A percentile compares a stretch with the other conserved stretches of the same genome.
Evolutionary conservation across 2,329 filamentous ascomycete species (phyloP).

Genomic region (Fusarium sp.): DNA sequence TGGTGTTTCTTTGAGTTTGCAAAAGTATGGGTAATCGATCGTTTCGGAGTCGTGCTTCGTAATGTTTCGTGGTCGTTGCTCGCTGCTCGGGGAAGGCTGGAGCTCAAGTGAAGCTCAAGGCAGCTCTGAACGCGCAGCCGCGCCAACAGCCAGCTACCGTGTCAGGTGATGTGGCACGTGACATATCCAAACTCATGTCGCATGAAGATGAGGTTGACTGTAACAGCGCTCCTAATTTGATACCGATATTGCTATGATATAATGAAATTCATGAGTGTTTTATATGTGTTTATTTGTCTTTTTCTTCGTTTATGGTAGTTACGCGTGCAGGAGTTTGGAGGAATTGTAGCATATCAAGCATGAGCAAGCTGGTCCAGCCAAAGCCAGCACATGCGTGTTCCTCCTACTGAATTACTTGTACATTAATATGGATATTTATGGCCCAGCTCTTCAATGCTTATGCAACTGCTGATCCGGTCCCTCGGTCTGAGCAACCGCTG

Average conservation of each 20-base stretch:
- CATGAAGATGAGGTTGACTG: neutral
- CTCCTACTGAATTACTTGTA: slow-evolving; percentile 17
- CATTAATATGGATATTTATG: neutral
- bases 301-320: neutral
- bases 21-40: neutral
- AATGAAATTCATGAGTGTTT: neutral
- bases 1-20: neutral
- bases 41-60: slow-evolving; percentile 34
- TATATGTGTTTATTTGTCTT: neutral
- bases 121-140: slow-evolving; percentile 61
- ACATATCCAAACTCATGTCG: neutral
- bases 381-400: slow-evolving; percentile 16
- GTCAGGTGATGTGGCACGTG: slow-evolving; percentile 42
- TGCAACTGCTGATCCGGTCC: slow-evolving; percentile 36
- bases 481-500: slow-evolving; percentile 35
- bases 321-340: neutral
- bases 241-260: neutral
- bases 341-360: neutral
- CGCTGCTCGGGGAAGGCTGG: slow-evolving; percentile 48
- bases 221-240: neutral
- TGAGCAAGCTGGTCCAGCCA: slow-evolving; percentile 42
- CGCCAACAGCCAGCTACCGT: slow-evolving; percentile 22
- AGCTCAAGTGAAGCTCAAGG: slow-evolving; percentile 58
- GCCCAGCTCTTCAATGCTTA: slow-evolving; percentile 27
- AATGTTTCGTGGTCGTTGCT: slow-evolving; percentile 43